Evolutionary conservation across 2,329 filamentous ascomycete species (phyloP), one percentile per base, ranked within the genome.

Genomic region (Diaporthe sp.): DNA sequence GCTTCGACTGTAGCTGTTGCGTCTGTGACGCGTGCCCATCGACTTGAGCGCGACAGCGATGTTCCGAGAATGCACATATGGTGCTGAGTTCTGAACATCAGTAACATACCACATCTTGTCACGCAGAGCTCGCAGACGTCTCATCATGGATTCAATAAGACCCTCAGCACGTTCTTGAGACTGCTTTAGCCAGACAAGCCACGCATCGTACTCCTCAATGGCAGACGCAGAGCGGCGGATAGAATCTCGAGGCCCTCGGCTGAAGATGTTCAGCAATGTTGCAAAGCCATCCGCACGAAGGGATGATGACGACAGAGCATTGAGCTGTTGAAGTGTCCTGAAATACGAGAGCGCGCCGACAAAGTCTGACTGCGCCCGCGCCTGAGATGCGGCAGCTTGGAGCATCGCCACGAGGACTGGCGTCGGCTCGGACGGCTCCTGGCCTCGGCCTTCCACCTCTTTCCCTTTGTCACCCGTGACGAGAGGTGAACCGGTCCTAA

Each of bases 71-170:
- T 97, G 94, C 76, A 97, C 94, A 80, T 98, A 98, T 13, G 92
- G 92, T 67, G 92, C 94, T 5, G 97, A 98, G 80, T 96, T 96
- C 77, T 95, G 93, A 39, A 98, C 96, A 83, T 98, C 95, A 1
- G 94, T 96, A 76, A 97, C 94, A 82, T 98, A 99, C 97, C 97
- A 99, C 94, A 98, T 98, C 87, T 98, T 98, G 83, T 98, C 94
- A 57, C 97, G 92, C 53, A 98, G 88, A 31, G 93, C 92, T 75
- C 92, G 91, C 51, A 97, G 88, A 7, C 91, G 91, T 75, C 89
- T 88, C 88, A 95, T 94, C 90, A 95, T 94, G 7, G 91, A 88
- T 55, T 95, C 93, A 49, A 96, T 92, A 17, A 92, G 89, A 3
- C 89, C 90, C 80, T 96, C 94, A 65, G 95, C 92, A 4, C 94